Percentiles rank a stretch among this genome's conserved stretches.
Conservation (phyloP, 805 yeast genomes). For the Starmerella cellae region DNA sequence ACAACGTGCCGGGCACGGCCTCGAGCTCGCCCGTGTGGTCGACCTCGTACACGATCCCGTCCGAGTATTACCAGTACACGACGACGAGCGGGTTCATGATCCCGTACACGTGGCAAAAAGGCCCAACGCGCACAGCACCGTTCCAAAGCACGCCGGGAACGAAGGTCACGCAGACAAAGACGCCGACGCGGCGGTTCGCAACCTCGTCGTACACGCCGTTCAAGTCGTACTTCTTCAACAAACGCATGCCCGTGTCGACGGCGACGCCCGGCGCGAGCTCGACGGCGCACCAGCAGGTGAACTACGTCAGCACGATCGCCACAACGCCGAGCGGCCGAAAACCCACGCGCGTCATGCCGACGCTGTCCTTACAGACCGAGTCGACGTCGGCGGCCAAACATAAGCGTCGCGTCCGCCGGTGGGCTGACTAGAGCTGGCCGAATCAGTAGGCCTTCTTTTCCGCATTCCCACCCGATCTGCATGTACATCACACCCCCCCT, state of each 20-base stretch:
- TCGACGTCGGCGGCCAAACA: conserved; percentile 3
- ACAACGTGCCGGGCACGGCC: conserved; percentile 15
- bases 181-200: conserved; percentile 55
- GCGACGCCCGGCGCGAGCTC: conserved; percentile 78
- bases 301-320: conserved; percentile 47
- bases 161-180: conserved; percentile 40
- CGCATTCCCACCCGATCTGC: too few species aligned
- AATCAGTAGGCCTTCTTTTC: too few species aligned
- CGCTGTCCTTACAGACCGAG: conserved; percentile 1
- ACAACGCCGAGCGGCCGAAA: conserved; percentile 53
- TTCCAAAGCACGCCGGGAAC: conserved; percentile 84
- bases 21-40: conserved; percentile 9
- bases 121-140: conserved; percentile 70
- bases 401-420: conserved; percentile 10
- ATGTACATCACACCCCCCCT: too few species aligned
- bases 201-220: conserved; percentile 56
- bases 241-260: conserved; percentile 42
- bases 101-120: conserved; percentile 69
- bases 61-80: conserved; percentile 7
- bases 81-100: conserved; percentile 26
- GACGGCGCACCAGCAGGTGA: conserved; percentile 45
- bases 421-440: conserved; percentile 21
- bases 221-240: conserved; percentile 34
- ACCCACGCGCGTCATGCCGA: conserved; percentile 37
- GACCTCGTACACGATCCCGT: conserved; percentile 11